Evolutionary conservation across 73 alveolate genomes (phyloP).

Genomic region (Tetrahymena borealis): DNA sequence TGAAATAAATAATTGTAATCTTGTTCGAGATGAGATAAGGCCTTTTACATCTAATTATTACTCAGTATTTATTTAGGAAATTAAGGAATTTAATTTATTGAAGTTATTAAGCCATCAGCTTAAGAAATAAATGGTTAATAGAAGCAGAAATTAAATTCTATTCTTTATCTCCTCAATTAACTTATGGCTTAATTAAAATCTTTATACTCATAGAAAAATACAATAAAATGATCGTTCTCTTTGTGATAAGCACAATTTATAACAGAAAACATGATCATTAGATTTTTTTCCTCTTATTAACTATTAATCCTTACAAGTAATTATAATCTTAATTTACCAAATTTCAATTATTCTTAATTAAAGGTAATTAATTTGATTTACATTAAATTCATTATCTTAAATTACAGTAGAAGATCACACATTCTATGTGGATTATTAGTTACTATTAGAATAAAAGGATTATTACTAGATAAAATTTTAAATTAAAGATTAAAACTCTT

Average conservation of each 20-base stretch:
- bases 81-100: too few species aligned
- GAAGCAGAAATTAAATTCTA: background rate
- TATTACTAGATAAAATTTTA: background rate
- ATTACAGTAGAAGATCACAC: background rate
- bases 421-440: background rate
- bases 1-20: too few species aligned
- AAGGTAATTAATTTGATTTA: background rate
- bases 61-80: too few species aligned
- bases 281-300: background rate
- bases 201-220: background rate
- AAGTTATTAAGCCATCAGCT: too few species aligned
- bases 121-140: background rate
- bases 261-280: background rate
- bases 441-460: background rate
- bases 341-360: background rate
- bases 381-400: background rate
- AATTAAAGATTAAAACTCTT: background rate
- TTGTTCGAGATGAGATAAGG: too few species aligned
- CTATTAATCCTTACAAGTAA: background rate
- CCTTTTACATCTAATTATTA: too few species aligned
- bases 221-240: background rate
- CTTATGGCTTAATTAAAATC: background rate
- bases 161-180: background rate
- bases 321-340: background rate
- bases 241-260: background rate